Evolutionary conservation across 2,329 filamentous ascomycete species (phyloP).

Genomic region (Aureobasidium sp.): DNA sequence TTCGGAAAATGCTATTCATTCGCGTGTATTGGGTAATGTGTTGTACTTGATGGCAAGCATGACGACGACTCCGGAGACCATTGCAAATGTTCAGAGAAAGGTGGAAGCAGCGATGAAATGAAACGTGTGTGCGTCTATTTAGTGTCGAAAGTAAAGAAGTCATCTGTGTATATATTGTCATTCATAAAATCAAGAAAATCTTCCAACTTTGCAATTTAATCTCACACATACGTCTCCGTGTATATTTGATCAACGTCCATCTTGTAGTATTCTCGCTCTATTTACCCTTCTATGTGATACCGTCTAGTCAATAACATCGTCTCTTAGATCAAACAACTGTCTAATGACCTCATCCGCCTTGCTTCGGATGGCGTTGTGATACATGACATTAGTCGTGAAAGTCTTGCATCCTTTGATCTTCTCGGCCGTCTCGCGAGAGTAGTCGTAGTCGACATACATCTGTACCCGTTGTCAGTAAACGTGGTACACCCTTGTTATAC

Average conservation of each 20-base stretch:
- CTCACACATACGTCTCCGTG: slow-evolving; percentile 47
- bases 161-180: neutral
- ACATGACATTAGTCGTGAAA: slow-evolving; percentile 79
- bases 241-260: slow-evolving; percentile 56
- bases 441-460: slow-evolving; percentile 80
- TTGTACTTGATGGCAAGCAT: slow-evolving; percentile 55
- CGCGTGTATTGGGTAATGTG: slow-evolving; percentile 54
- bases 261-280: slow-evolving; percentile 31
- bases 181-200: no score
- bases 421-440: slow-evolving; percentile 65
- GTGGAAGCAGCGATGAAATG: slow-evolving; percentile 32
- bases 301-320: slow-evolving; percentile 54
- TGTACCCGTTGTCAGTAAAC: slow-evolving; percentile 42
- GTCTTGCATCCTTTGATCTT: slow-evolving; percentile 71
- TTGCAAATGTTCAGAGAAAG: slow-evolving; percentile 35
- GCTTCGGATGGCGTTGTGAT: slow-evolving; percentile 73
- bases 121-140: no score
- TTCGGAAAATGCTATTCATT: slow-evolving; percentile 45
- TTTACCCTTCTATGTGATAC: neutral
- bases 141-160: no score
- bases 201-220: no score
- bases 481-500: neutral
- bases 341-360: slow-evolving; percentile 70
- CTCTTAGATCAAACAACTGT: slow-evolving; percentile 68
- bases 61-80: slow-evolving; percentile 39